Base-by-base conservation (phyloP, 805 yeast species). In the Lipomyces yamanashiensis region DNA sequence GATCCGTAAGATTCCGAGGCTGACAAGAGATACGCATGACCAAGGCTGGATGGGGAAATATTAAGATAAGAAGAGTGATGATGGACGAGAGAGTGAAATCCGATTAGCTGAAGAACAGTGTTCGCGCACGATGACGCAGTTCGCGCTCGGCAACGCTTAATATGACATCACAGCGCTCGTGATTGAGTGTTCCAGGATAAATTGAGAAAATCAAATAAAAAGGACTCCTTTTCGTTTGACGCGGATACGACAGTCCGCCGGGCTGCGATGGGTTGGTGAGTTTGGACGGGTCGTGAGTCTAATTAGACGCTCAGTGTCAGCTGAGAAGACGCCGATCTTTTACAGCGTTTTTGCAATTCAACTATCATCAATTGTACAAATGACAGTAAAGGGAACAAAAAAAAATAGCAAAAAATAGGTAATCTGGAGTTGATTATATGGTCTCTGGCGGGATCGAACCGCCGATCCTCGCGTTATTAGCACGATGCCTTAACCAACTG, bases 401-500 rank as follows among this genome's bases (percentile, higher is more conserved):
- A 15, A 41, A 44, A 43, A 34, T 7, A 43, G 19, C 33, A 39
- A 40, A 52, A 52, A 52, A 40, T 52, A 4, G 37, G 56, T 52
- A 52, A 52, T 52, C 56, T 52, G 56, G 50, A 54, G 58, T 54
- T 54, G 58, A 43, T 54, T 21, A 40, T 21, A 52, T 64, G 68
- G 68, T 64, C 68, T 64, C 52, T 43, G 52, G 68, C 68, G 68
- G 68, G 68, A 64, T 64, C 68, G 68, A 64, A 64, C 68, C 68
- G 68, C 68, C 52, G 68, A 64, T 64, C 68, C 68, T 64, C 63
- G 68, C 68, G 68, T 64, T 64, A 64, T 64, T 64, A 64, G 68
- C 68, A 64, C 68, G 63, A 64, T 64, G 68, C 68, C 68, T 64
- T 64, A 64, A 64, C 68, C 68, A 64, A 64, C 68, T 64, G 68